Conservation (phyloP, 768 basidiomycete genomes). For the Clitopilus hobsonii region DNA sequence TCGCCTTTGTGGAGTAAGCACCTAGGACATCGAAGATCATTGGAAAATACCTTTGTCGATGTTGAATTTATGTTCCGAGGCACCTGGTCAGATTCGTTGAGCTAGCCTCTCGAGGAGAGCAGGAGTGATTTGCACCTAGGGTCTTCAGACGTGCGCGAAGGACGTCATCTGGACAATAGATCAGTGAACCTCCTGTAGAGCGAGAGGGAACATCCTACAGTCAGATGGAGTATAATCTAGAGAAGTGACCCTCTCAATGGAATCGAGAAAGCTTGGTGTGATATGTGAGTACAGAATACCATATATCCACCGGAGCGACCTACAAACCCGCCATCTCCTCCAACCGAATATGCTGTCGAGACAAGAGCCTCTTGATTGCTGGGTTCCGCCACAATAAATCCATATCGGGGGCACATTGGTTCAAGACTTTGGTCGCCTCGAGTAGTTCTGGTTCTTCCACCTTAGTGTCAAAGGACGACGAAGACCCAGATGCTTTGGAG, state of each 20-base stretch:
- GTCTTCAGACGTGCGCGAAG: constrained; percentile 69
- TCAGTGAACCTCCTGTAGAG: not conserved
- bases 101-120: no score
- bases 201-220: constrained; percentile 32
- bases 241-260: constrained; percentile 56
- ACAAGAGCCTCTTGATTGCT: constrained; percentile 45
- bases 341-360: constrained; percentile 47
- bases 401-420: constrained; percentile 63
- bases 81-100: constrained; percentile 32
- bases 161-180: constrained; percentile 52
- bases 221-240: constrained; percentile 63
- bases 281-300: not conserved
- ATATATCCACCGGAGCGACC: constrained; percentile 19
- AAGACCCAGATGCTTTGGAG: constrained; percentile 11
- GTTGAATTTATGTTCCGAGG: constrained; percentile 67
- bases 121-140: no score
- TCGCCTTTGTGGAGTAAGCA: constrained; percentile 19
- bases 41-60: constrained; percentile 37
- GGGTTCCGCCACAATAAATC: constrained; percentile 58
- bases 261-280: constrained; percentile 66
- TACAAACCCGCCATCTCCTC: constrained; percentile 75
- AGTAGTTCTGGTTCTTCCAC: constrained; percentile 43
- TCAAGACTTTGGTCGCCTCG: constrained; percentile 54
- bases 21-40: no score
- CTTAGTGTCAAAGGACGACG: constrained; percentile 25